Conservation (phyloP, 768 basidiomycete species). For the Gyrodon lividus region DNA sequence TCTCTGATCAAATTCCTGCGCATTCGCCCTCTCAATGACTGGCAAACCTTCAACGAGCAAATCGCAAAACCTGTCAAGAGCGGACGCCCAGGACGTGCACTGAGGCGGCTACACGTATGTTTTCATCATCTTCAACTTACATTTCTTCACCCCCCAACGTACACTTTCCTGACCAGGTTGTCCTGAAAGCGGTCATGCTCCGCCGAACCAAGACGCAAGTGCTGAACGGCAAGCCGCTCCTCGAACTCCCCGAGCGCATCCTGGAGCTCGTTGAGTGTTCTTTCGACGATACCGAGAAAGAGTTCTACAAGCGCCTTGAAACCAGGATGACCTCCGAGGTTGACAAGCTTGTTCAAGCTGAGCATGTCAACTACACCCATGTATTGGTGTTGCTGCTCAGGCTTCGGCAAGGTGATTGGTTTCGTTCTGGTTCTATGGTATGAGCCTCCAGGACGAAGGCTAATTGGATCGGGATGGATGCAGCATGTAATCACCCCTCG, state of each 20-base stretch:
- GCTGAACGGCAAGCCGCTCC: conserved; percentile 76
- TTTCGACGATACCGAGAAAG: conserved; percentile 74
- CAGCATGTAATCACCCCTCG: conserved; percentile 89
- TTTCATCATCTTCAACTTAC: not conserved
- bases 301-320: conserved; percentile 77
- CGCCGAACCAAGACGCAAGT: conserved; percentile 75
- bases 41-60: conserved; percentile 72
- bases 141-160: not conserved
- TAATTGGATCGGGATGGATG: not conserved
- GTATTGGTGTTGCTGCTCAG: conserved; percentile 74
- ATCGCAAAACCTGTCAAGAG: conserved; percentile 79
- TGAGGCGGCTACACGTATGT: conserved; percentile 79
- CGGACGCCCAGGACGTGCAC: conserved; percentile 61
- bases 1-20: conserved; percentile 88
- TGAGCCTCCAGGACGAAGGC: not conserved
- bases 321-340: conserved; percentile 63
- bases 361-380: conserved; percentile 62
- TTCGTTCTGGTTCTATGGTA: not conserved
- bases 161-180: conserved; percentile 45
- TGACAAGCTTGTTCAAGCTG: conserved; percentile 59
- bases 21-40: conserved; percentile 77
- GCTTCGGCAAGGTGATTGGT: conserved; percentile 75
- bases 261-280: conserved; percentile 72
- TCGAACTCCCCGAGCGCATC: conserved; percentile 74
- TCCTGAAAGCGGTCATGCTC: conserved; percentile 86